Base-by-base conservation (phyloP, 2,329 filamentous ascomycete genomes). In the Ilyonectria destructans region DNA sequence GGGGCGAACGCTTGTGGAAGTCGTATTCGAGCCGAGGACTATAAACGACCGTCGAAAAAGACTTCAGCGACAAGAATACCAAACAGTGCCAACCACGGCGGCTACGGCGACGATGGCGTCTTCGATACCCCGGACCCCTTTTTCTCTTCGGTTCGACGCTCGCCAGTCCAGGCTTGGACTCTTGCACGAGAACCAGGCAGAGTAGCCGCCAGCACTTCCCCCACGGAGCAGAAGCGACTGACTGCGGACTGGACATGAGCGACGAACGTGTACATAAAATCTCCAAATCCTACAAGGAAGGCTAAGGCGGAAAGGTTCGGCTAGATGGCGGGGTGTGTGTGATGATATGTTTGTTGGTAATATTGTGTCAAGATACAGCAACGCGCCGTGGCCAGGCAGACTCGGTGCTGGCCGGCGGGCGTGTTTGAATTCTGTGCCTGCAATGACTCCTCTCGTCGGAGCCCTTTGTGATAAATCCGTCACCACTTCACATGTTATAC, bases 291-390 rank as follows among this genome's bases (percentile, higher is more conserved):
- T 62, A 65, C 58, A 63, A 40, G 62, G 52, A 63, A 63, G 62
- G 40, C 37, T 33, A 65, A 56, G 40, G 40, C 52, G 60, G 68
- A 71, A 58, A 5, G 29, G 51, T 52, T 61, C 12, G 52, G 43
- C 31, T 73, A 75, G 73, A 74, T 74, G 71, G 67, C 37, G 61
- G 46, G 31, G 55, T 40, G 65, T 58, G 40, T 72, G 72, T 73
- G 58, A 76, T 69, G 71, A 76, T 76, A 75, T 68, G 63, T 69
- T 69, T 63, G 68, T 52, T 48, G 71, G 58, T 72, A 69, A 68
- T 70, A 65, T 69, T 69, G 52, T 62, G 56, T 71, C 51, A 74
- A 76, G 58, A 72, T 69, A 67, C 62, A 72, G 56, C 63, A 69
- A 33, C 54, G 63, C 58, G 63, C 60, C 62, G 37, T 35, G 56